Evolutionary conservation across 176 grass and related monocot genomes (phyloP).

Genomic region (Rhynchospora breviuscula): DNA sequence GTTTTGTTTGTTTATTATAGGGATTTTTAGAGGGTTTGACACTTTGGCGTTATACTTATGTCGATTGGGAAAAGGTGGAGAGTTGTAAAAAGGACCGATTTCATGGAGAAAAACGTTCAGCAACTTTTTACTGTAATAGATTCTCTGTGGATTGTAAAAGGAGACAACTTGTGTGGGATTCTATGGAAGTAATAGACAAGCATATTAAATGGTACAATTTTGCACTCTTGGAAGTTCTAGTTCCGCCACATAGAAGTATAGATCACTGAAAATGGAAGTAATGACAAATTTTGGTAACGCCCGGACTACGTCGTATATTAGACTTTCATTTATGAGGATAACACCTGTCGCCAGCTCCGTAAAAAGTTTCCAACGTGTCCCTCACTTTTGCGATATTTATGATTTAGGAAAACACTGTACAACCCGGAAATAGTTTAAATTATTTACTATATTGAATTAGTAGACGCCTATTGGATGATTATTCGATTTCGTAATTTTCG

Average conservation of each 20-base stretch:
- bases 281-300: conserved; percentile 7
- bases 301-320: not conserved
- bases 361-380: not conserved
- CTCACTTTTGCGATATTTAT: not conserved
- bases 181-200: not conserved
- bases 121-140: not conserved
- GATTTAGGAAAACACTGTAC: no score
- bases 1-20: conserved; percentile 15
- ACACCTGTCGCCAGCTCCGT: not conserved
- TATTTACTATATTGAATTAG: not conserved
- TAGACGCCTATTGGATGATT: not conserved
- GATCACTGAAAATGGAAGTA: not conserved
- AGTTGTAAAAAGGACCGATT: not conserved
- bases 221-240: no score
- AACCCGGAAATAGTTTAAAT: not conserved
- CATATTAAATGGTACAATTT: not conserved
- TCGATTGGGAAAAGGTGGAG: not conserved
- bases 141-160: not conserved
- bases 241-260: not conserved
- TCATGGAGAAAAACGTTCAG: not conserved
- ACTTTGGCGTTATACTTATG: conserved; percentile 10
- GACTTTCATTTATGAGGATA: not conserved
- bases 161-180: not conserved
- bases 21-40: not conserved
- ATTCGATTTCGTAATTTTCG: not conserved